phyloP scores from a whole-genome alignment of 805 yeast species.

The Metschnikowia bowlesiae region DNA sequence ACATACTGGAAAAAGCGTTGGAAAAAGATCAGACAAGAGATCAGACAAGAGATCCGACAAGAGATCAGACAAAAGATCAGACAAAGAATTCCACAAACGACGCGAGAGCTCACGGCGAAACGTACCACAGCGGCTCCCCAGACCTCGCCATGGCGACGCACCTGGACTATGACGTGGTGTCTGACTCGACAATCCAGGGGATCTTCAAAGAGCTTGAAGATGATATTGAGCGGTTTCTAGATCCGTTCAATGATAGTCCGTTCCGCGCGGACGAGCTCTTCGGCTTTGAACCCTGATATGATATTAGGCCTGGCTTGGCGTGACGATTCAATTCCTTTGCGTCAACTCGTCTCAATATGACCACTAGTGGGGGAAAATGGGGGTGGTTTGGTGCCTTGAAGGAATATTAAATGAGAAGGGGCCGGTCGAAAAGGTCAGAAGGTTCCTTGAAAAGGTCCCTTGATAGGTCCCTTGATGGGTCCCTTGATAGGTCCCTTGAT shows the following conservation, averaged over 20 bases:
- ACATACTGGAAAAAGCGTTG: no score
- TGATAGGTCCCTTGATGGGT: no score
- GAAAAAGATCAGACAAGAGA: no score
- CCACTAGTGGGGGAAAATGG: no score
- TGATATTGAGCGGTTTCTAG: constrained; percentile 26
- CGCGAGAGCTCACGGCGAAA: neutral
- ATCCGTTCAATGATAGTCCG: constrained; percentile 21
- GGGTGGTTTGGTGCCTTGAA: no score
- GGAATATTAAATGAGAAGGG: no score
- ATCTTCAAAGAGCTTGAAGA: constrained; percentile 30
- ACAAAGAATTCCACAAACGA: neutral
- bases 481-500: no score
- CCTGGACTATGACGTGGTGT: neutral
- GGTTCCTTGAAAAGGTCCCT: no score
- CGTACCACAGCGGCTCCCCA: neutral
- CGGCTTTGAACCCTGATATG: neutral
- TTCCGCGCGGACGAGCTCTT: neutral
- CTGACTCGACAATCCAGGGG: constrained; percentile 19
- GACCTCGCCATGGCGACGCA: neutral
- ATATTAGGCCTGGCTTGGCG: neutral
- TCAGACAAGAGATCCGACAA: no score
- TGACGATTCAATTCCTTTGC: neutral
- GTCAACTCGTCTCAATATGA: neutral
- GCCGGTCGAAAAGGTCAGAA: no score
- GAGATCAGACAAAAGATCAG: neutral